These are phyloP conservation scores for Cryptococcus deneoformans DNA, from an alignment of 1,284 basidiomycete genomes.

Conservation along the genomic window DNA sequence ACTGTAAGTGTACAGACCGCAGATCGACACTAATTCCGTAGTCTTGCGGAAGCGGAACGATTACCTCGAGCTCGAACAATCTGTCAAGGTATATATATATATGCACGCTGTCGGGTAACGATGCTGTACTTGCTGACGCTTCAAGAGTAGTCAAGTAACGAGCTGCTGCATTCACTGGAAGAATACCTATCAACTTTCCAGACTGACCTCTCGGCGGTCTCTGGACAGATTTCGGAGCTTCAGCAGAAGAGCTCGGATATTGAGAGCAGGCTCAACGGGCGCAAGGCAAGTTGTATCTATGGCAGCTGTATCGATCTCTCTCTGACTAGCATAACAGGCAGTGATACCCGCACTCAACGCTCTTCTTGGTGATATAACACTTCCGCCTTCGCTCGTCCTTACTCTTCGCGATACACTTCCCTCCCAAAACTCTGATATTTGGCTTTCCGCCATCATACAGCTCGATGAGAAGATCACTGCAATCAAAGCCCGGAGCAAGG, in stretches of 20 bases:
- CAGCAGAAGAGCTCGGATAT: conserved; percentile 87
- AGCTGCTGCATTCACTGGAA: conserved; percentile 78
- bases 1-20: conserved; percentile 12
- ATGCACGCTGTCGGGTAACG: not conserved
- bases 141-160: conserved; percentile 40
- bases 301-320: not conserved
- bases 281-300: conserved; percentile 63
- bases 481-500: conserved; percentile 63
- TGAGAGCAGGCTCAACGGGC: conserved; percentile 74
- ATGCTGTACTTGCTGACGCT: conserved; percentile 1
- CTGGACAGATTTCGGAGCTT: conserved; percentile 90
- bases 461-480: conserved; percentile 73
- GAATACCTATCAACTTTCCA: conserved; percentile 93
- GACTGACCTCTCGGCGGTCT: conserved; percentile 86
- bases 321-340: conserved; percentile 55
- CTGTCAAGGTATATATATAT: conserved; percentile 25
- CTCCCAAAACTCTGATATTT: conserved; percentile 60
- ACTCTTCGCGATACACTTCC: conserved; percentile 80
- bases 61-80: conserved; percentile 39
- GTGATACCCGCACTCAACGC: conserved; percentile 83
- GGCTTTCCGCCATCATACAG: conserved; percentile 74
- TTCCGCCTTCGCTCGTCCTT: conserved; percentile 75
- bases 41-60: conserved; percentile 34
- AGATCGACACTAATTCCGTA: conserved; percentile 13
- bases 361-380: conserved; percentile 73